Percentiles rank a stretch among this genome's conserved stretches.
These are phyloP conservation scores for Skeletonema menzelii DNA, from an alignment of 108 stramenopile genomes.

Conservation along the genomic window DNA sequence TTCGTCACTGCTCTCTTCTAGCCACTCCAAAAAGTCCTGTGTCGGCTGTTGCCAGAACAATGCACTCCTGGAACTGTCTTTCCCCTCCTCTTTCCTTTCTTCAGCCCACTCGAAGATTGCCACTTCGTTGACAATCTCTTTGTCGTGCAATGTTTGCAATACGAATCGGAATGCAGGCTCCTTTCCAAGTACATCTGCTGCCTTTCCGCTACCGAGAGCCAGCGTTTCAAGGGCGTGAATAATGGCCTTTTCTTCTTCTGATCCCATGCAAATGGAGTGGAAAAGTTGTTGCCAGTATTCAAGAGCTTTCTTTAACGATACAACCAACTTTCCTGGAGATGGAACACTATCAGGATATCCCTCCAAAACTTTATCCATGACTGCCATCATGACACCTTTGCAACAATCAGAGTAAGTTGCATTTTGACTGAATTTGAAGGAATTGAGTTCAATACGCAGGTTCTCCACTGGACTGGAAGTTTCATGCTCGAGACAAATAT, in stretches of 20 bases:
- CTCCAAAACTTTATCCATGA: constrained; percentile 68
- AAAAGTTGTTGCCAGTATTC: constrained; percentile 78
- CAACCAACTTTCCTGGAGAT: constrained; percentile 62
- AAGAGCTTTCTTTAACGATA: constrained; percentile 60
- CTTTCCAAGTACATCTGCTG: constrained; percentile 51
- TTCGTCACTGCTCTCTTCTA: constrained; percentile 48
- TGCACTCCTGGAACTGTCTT: constrained; percentile 47
- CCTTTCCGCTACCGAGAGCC: constrained; percentile 54
- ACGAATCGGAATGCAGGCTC: constrained; percentile 81
- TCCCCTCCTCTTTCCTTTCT: constrained; percentile 58
- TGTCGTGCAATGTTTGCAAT: constrained; percentile 77
- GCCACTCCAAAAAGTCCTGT: constrained; percentile 88
- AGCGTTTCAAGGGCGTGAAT: constrained; percentile 68
- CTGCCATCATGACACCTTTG: constrained; percentile 70
- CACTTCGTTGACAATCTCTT: constrained; percentile 84
- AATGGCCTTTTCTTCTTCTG: constrained; percentile 79
- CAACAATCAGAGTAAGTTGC: constrained; percentile 83
- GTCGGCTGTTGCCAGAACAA: constrained; percentile 67
- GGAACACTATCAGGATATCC: constrained; percentile 9
- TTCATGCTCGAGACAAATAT: constrained; percentile 87
- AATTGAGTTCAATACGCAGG: constrained; percentile 88
- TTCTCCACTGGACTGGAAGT: constrained; percentile 77
- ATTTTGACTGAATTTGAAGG: constrained; percentile 92
- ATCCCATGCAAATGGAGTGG: constrained; percentile 72
- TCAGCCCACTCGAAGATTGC: constrained; percentile 80